Evolutionary conservation across 2,329 filamentous ascomycete genomes (phyloP), one percentile per base, ranked within the genome.

Genomic region (Ramularia endophylla): DNA sequence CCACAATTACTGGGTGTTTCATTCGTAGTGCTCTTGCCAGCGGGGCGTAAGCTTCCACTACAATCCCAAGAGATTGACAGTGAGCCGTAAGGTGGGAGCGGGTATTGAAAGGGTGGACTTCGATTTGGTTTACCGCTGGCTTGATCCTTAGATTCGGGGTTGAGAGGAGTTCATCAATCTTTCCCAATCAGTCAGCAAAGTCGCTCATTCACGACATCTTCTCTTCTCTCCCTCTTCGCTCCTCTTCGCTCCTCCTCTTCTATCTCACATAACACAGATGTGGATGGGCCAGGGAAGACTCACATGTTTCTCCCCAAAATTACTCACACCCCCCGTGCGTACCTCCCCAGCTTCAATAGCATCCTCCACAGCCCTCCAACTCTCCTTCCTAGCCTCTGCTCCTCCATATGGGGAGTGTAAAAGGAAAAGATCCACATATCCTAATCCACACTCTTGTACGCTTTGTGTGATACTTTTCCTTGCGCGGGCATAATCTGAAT

Each of bases 51-150:
- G 87, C 86, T 64, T 92, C 80, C 2, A 92, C 73, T 0, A 81
- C 66, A 43, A 92, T 88, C 27, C 70, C 67, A 49, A 89, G 69
- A 46, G 76, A 66, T 42, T 77, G 71, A 56, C 86, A 86, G 52
- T 78, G 80, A 9, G 74, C 70, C 0, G 78, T 74, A 48, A 92
- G 87, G 27, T 73, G 71, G 0, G 69, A 71, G 38, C 82, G 77
- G 2, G 83, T 87, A 60, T 89, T 87, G 74, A 90, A 92, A 0
- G 85, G 85, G 47, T 90, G 85, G 2, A 89, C 75, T 61, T 90
- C 83, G 54, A 89, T 82, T 65, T 92, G 86, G 56, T 90, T 90
- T 37, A 90, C 77, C 1, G 79, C 76, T 0, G 86, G 85, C 8
- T 68, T 61, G 33, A 85, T 73, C 0, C 72, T 70, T 0, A 83